Base-by-base conservation (phyloP, 495 filamentous ascomycete genomes). In the Penicillium cataractarum region DNA sequence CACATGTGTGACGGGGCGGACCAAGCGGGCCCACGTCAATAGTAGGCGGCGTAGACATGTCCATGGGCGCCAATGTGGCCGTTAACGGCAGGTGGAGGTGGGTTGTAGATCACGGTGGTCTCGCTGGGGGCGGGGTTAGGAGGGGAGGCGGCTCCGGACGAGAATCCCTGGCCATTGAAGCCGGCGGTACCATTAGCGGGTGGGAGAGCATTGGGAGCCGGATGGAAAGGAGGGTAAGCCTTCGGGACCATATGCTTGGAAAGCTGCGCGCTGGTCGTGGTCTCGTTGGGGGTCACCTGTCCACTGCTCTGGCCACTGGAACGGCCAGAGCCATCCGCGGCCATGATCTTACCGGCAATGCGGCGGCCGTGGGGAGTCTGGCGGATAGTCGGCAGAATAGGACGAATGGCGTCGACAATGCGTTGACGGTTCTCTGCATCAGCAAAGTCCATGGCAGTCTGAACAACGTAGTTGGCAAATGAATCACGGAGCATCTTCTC, bases 391-490 rank as follows among this genome's bases (percentile, higher is more conserved):
- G 92, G 90, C 24, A 98, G 80, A 58, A 91, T 83, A 0, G 93
- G 94, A 26, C 92, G 91, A 63, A 99, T 90, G 32, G 82, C 82
- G 37, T 97, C 92, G 39, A 96, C 85, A 22, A 99, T 83, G 27
- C 83, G 83, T 58, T 79, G 78, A 75, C 92, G 92, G 64, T 86
- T 89, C 9, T 85, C 81, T 0, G 82, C 73, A 52, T 93, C 91
- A 8, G 90, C 86, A 66, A 91, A 92, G 62, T 97, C 93, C 64
- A 97, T 82, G 48, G 95, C 95, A 35, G 95, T 99, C 83, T 99
- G 95, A 39, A 98, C 89, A 63, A 99, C 95, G 71, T 99, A 99
- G 76, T 99, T 99, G 64, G 91, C 95, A 71, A 90, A 99, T 0
- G 88, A 90, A 73, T 99, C 96, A 29, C 91, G 90, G 35, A 98